Percentiles rank a stretch among this genome's conserved stretches.
Evolutionary conservation across 371 early-diverging fungal species (phyloP).

Genomic region (Mucor racemosus): DNA sequence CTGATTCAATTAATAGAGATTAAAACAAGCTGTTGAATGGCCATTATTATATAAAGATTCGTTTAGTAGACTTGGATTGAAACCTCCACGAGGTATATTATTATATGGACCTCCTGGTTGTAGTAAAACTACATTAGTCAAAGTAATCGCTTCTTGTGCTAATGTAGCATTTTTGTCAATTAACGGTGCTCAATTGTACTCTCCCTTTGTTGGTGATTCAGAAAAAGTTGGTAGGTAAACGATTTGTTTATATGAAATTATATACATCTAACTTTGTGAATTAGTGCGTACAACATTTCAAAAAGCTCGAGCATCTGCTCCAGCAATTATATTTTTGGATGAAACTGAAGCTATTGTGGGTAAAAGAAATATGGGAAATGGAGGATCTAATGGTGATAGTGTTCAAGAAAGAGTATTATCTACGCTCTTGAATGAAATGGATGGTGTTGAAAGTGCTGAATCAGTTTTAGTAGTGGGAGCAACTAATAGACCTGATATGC

Average conservation of each 20-base stretch:
- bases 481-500: conserved; percentile 97
- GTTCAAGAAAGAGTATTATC: conserved; percentile 91
- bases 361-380: conserved; percentile 77
- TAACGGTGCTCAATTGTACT: conserved; percentile 90
- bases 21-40: conserved; percentile 96
- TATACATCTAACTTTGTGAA: not conserved
- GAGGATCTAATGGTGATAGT: conserved; percentile 68
- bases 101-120: conserved; percentile 99
- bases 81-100: conserved; percentile 87
- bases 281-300: conserved; percentile 82
- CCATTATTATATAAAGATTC: conserved; percentile 80
- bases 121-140: conserved; percentile 96
- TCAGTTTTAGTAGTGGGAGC: conserved; percentile 88
- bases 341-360: conserved; percentile 99
- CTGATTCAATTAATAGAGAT: conserved; percentile 39
- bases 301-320: conserved; percentile 85
- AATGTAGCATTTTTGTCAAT: conserved; percentile 86
- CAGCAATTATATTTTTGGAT: conserved; percentile 96
- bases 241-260: not conserved
- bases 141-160: conserved; percentile 81
- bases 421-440: conserved; percentile 95
- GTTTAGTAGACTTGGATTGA: conserved; percentile 81
- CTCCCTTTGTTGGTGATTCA: conserved; percentile 94
- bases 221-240: conserved; percentile 70
- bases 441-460: conserved; percentile 84